Percentiles rank a stretch among this genome's conserved stretches.
phyloP scores from a whole-genome alignment of 2,329 filamentous ascomycete genomes.

The Diplodia corticola region DNA sequence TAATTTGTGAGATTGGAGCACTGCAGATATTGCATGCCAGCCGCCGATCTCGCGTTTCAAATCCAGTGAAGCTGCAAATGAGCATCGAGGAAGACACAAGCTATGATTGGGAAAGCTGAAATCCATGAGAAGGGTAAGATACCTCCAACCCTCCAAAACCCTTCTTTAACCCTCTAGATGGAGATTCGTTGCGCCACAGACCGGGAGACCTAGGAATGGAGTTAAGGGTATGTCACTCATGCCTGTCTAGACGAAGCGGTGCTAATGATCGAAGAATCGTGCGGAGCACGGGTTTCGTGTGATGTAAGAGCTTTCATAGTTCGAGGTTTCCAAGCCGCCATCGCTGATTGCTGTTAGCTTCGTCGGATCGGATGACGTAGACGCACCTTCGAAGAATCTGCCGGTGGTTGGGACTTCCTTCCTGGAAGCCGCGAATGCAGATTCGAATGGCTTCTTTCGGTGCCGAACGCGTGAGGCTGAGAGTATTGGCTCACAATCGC shows the following conservation, averaged over 20 bases:
- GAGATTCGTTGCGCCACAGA: background rate
- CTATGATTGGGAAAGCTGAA: background rate
- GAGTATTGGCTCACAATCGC: no score
- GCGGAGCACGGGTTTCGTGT: background rate
- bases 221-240: background rate
- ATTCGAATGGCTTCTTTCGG: background rate
- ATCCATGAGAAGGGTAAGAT: background rate
- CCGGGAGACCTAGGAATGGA: background rate
- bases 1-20: no score
- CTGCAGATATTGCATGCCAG: background rate
- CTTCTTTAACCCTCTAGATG: background rate
- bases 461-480: background rate
- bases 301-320: background rate
- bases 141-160: background rate
- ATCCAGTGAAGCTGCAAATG: no score
- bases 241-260: background rate
- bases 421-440: background rate
- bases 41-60: no score
- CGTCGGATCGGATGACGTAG: background rate
- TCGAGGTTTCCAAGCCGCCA: background rate
- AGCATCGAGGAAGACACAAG: no score
- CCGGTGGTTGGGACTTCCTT: background rate
- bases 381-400: background rate
- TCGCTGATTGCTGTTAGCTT: background rate
- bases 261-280: background rate